These are phyloP conservation scores for Penicillium thymicola DNA, from an alignment of 2,329 filamentous ascomycete genomes.

Conservation along the genomic window DNA sequence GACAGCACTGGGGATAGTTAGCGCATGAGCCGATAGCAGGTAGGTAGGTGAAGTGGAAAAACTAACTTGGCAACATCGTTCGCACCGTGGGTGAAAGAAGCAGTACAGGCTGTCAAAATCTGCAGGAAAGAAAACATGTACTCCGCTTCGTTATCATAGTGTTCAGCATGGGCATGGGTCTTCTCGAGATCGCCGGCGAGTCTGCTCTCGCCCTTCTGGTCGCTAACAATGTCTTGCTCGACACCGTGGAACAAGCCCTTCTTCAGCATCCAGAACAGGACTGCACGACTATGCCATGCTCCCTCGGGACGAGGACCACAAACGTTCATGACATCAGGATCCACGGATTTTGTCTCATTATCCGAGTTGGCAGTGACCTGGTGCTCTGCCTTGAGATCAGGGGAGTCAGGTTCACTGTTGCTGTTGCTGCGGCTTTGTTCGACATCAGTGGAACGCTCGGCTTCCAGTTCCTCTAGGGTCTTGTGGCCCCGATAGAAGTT, in stretches of 20 bases:
- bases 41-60: neutral
- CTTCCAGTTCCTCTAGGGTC: neutral
- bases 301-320: neutral
- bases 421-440: neutral
- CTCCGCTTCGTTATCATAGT: neutral
- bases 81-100: constrained; percentile 36
- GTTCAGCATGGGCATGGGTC: neutral
- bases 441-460: neutral
- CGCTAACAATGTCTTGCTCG: neutral
- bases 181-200: neutral
- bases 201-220: neutral
- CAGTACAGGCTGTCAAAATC: neutral
- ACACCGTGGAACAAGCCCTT: neutral
- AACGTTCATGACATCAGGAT: neutral
- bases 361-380: neutral
- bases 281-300: neutral
- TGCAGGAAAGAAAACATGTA: neutral
- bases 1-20: constrained; percentile 25
- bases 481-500: neutral
- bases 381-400: neutral
- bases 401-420: neutral
- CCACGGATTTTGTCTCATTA: neutral
- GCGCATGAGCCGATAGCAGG: too few species aligned
- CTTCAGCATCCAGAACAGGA: neutral
- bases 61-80: constrained; percentile 43